Percentiles rank a stretch among this genome's conserved stretches.
Conservation (phyloP, 768 basidiomycete genomes). For the Pholiota molesta region DNA sequence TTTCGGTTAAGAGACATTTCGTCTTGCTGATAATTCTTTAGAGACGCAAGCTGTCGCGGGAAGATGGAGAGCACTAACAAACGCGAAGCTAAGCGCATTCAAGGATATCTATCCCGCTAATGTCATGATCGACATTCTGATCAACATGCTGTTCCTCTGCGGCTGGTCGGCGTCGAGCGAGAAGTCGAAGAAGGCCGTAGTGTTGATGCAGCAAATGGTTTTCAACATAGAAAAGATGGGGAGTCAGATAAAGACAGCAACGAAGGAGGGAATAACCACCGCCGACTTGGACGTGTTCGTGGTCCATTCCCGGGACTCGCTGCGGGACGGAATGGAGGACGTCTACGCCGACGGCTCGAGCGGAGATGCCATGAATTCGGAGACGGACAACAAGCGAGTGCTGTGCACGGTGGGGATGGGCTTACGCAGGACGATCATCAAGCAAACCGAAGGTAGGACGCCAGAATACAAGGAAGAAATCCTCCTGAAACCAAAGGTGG, state of each 20-base stretch:
- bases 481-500: conserved; percentile 21
- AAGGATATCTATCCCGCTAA: conserved; percentile 12
- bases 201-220: conserved; percentile 19
- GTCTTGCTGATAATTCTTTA: conserved; percentile 13
- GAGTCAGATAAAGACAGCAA: conserved; percentile 21
- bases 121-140: conserved; percentile 9
- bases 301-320: conserved; percentile 8
- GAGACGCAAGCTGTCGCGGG: conserved; percentile 51
- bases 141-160: conserved; percentile 21
- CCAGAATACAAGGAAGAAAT: conserved; percentile 1
- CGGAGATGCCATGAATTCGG: not conserved
- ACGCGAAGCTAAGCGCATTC: conserved; percentile 10
- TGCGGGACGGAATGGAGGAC: conserved; percentile 27
- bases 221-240: conserved; percentile 16
- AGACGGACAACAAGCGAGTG: not conserved
- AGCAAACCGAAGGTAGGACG: conserved; percentile 1
- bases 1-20: not conserved
- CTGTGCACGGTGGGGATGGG: conserved; percentile 20
- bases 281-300: conserved; percentile 26
- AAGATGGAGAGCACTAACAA: conserved; percentile 55
- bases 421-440: conserved; percentile 11
- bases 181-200: conserved; percentile 12
- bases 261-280: conserved; percentile 27
- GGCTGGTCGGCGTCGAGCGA: conserved; percentile 20
- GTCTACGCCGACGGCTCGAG: conserved; percentile 23